Base-by-base conservation (phyloP, 1,284 basidiomycete species). In the Microbotryum scabiosae region DNA sequence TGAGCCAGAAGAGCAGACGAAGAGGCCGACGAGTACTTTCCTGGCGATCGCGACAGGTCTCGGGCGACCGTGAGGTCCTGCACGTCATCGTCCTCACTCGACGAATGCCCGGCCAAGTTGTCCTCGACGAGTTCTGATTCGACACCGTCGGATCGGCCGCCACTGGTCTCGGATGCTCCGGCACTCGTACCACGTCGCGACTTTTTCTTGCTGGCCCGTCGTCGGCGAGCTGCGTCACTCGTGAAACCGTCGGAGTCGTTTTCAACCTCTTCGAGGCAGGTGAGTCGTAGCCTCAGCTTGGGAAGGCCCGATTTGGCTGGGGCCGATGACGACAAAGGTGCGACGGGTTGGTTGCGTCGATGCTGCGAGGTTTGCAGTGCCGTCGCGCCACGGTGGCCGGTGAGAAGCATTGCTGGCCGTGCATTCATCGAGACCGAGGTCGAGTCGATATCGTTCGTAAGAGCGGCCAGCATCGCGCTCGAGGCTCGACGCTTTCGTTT, bases 401-500 rank as follows among this genome's bases (percentile, higher is more conserved):
- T 51, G 30, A 56, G 20, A 32, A 51, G 30, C 30, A 23, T 47
- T 1, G 54, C 45, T 23, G 32, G 46, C 51, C 48, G 45, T 7
- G 56, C 25, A 23, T 25, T 47, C 30, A 43, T 21, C 7, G 54
- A 18, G 28, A 61, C 56, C 23, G 62, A 60, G 4, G 51, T 2
- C 44, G 55, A 9, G 51, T 48, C 18, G 23, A 30, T 14, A 26
- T 21, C 26, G 51, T 45, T 53, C 50, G 18, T 8, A 52, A 65
- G 59, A 18, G 65, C 65, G 0, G 66, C 66, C 55, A 68, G 62
- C 57, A 58, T 57, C 6, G 66, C 66, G 52, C 66, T 65, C 47
- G 61, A 63, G 5, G 64, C 64, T 49, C 62, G 52, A 2, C 68
- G 58, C 64, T 70, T 70, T 14, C 68, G 60, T 59, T 66, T 65